Percentiles rank a stretch among this genome's conserved stretches.
phyloP scores from a whole-genome alignment of 345 rosid species.

The Eucalyptus tenuipes region DNA sequence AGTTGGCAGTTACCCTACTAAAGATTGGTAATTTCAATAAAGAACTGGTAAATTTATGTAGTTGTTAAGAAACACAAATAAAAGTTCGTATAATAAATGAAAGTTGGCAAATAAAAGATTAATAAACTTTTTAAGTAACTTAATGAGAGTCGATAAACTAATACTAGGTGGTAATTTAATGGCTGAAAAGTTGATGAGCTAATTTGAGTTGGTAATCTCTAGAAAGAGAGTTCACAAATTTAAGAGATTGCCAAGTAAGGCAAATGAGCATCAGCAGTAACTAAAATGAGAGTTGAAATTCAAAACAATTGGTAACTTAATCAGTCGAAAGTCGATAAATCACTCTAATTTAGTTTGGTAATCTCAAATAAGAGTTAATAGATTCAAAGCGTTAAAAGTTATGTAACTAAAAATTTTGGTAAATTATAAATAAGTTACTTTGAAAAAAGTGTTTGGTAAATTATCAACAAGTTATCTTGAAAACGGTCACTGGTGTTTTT shows the following conservation, averaged over 20 bases:
- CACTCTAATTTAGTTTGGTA: neutral
- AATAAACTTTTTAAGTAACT: neutral
- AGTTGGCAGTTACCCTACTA: neutral
- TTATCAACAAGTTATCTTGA: neutral
- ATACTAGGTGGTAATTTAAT: neutral
- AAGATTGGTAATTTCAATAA: neutral
- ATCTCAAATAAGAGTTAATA: neutral
- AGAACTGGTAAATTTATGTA: neutral
- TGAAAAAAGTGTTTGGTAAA: neutral
- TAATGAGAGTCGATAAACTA: neutral
- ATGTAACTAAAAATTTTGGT: neutral
- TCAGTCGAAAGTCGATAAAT: neutral
- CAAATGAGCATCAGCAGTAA: neutral
- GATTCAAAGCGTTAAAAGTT: neutral
- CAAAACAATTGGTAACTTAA: neutral
- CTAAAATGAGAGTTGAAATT: neutral
- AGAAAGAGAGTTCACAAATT: neutral
- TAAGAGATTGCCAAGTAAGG: neutral
- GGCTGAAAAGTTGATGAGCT: neutral
- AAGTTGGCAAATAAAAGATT: neutral
- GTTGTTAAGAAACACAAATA: neutral
- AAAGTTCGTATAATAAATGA: neutral
- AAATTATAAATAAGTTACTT: neutral
- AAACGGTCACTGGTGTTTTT: neutral
- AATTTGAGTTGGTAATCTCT: neutral